Evolutionary conservation across 179 eudicot species (phyloP).

Genomic region (Nepenthes alata): DNA sequence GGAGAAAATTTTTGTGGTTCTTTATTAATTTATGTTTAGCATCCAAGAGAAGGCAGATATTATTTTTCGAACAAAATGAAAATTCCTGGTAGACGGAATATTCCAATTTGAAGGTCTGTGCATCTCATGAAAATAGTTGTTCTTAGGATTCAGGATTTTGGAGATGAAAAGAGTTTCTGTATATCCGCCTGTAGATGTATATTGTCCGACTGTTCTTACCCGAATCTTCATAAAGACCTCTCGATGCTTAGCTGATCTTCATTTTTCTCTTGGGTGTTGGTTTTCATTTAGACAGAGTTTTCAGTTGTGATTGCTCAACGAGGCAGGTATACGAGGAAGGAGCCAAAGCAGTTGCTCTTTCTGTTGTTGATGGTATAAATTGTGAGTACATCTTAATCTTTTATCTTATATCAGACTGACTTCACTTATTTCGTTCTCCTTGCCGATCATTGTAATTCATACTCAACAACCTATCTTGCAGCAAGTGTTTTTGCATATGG

Average conservation of each 20-base stretch:
- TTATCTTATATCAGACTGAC: neutral
- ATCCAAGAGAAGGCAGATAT: no score
- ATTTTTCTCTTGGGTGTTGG: constrained; percentile 8
- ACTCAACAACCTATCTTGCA: constrained; percentile 14
- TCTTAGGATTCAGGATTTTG: no score
- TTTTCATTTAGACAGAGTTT: constrained; percentile 42
- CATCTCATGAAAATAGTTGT: no score
- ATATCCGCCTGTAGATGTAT: no score
- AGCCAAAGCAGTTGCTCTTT: constrained; percentile 77
- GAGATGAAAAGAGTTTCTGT: no score
- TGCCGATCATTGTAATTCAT: neutral
- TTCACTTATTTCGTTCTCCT: neutral
- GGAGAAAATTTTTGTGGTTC: neutral
- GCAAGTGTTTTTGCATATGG: constrained; percentile 94
- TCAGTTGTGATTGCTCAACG: constrained; percentile 40
- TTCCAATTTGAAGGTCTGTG: no score
- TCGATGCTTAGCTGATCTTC: constrained; percentile 2
- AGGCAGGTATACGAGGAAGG: constrained; percentile 80
- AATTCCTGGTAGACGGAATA: no score
- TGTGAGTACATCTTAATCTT: constrained; percentile 29
- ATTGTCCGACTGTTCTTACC: no score
- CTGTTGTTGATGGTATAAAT: constrained; percentile 70
- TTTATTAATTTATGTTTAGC: neutral
- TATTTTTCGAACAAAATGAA: no score
- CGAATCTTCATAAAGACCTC: no score